These are phyloP conservation scores for Flaveria robusta DNA, from an alignment of 129 eudicot species.

Conservation along the genomic window DNA sequence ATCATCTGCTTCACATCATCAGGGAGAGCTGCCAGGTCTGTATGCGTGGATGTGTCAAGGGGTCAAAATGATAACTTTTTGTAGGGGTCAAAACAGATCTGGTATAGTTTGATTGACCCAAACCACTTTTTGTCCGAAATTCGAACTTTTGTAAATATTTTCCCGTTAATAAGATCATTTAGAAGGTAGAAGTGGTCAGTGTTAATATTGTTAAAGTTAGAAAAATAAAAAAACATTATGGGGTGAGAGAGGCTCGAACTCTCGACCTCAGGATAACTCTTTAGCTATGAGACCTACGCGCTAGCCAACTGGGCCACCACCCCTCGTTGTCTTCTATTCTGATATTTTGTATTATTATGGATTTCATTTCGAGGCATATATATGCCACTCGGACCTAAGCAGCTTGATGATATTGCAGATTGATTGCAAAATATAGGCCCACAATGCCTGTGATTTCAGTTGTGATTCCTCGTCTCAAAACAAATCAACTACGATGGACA, in stretches of 20 bases:
- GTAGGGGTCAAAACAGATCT: neutral
- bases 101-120: neutral
- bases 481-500: slow-evolving; percentile 87
- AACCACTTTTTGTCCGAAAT: neutral
- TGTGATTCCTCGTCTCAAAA: slow-evolving; percentile 78
- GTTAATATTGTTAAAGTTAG: neutral
- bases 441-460: slow-evolving; percentile 90
- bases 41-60: neutral
- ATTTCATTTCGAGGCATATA: neutral
- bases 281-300: slow-evolving; percentile 91
- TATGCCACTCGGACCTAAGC: neutral
- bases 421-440: slow-evolving; percentile 91
- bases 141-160: neutral
- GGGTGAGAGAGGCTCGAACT: slow-evolving; percentile 62
- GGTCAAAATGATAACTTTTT: neutral
- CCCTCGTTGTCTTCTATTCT: slow-evolving; percentile 46
- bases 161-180: neutral
- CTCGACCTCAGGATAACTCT: slow-evolving; percentile 66
- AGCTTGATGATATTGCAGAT: slow-evolving; percentile 43
- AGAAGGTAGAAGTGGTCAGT: slow-evolving; percentile 2
- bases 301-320: slow-evolving; percentile 99
- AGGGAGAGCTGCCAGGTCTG: slow-evolving; percentile 82
- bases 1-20: slow-evolving; percentile 82
- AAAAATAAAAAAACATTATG: neutral
- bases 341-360: slow-evolving; percentile 9